phyloP scores from a whole-genome alignment of 495 filamentous ascomycete genomes.

The Penicillium fimorum region DNA sequence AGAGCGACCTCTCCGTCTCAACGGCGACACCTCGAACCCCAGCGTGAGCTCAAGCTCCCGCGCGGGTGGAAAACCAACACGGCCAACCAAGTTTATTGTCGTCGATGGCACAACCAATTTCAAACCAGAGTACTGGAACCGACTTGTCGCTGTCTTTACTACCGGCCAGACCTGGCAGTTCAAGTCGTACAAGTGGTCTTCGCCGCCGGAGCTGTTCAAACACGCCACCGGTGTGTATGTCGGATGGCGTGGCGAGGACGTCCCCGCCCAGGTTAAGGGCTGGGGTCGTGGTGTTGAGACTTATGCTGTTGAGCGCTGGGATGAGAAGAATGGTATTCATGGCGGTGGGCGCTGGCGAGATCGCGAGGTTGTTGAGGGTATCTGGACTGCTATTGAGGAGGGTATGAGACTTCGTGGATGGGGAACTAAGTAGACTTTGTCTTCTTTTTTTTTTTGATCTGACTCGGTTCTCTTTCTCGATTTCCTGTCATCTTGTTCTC shows the following conservation, averaged over 20 bases:
- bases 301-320: constrained; percentile 77
- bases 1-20: constrained; percentile 70
- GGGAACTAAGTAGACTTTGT: constrained; percentile 47
- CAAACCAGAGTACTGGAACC: constrained; percentile 95
- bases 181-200: constrained; percentile 94
- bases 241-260: constrained; percentile 83
- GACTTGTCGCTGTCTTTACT: constrained; percentile 95
- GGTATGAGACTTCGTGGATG: constrained; percentile 85
- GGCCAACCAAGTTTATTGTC: constrained; percentile 83
- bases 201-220: constrained; percentile 82
- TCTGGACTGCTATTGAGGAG: constrained; percentile 88
- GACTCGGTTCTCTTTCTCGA: neutral
- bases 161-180: constrained; percentile 99
- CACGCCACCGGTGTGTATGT: constrained; percentile 86
- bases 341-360: constrained; percentile 80
- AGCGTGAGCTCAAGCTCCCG: constrained; percentile 25
- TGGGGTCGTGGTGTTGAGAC: constrained; percentile 83
- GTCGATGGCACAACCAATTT: constrained; percentile 92
- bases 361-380: constrained; percentile 86
- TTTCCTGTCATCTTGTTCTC: constrained; percentile 12
- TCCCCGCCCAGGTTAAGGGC: constrained; percentile 69
- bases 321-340: constrained; percentile 50
- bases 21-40: constrained; percentile 41
- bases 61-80: constrained; percentile 47
- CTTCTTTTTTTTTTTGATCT: neutral